Evolutionary conservation across 768 basidiomycete species (phyloP), one percentile per base, ranked within the genome.

Genomic region (Mycena pura): DNA sequence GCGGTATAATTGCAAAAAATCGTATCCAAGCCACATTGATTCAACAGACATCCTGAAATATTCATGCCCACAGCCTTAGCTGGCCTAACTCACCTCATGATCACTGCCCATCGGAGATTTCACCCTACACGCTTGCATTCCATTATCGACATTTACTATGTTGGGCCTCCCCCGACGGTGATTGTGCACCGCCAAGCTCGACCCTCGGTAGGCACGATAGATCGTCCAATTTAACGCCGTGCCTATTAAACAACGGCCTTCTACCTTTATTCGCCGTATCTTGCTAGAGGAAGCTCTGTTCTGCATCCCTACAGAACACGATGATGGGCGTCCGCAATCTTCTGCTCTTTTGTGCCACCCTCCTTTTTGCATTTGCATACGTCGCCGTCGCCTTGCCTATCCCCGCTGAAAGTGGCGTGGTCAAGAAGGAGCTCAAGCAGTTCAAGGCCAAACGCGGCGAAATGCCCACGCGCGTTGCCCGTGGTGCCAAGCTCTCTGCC

Each of bases 361-460:
- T 74, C 61, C 44, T 72, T 39, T 58, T 71, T 47, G 57, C 72
- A 47, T 62, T 66, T 47, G 57, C 72, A 47, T 62, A 65, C 36
- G 40, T 70, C 38, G 62, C 64, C 36, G 63, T 57, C 25, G 41
- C 65, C 32, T 64, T 70, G 17, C 67, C 63, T 34, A 67, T 71
- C 38, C 62, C 70, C 24, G 24, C 10, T 6, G 56, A 66, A 13
- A 55, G 38, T 19, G 43, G 31, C 28, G 13, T 62, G 21, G 47
- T 47, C 29, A 70, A 60, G 59, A 69, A 64, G 58, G 49, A 54
- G 15, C 69, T 74, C 27, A 74, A 74, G 45, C 73, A 76, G 64
- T 65, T 57, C 27, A 65, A 64, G 54, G 44, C 67, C 36, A 68
- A 65, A 62, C 70, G 73, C 44, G 69, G 68, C 22, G 70, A 46